Evolutionary conservation across 495 filamentous ascomycete species (phyloP), one percentile per base, ranked within the genome.

Genomic region (Evansstolkia leycettana): DNA sequence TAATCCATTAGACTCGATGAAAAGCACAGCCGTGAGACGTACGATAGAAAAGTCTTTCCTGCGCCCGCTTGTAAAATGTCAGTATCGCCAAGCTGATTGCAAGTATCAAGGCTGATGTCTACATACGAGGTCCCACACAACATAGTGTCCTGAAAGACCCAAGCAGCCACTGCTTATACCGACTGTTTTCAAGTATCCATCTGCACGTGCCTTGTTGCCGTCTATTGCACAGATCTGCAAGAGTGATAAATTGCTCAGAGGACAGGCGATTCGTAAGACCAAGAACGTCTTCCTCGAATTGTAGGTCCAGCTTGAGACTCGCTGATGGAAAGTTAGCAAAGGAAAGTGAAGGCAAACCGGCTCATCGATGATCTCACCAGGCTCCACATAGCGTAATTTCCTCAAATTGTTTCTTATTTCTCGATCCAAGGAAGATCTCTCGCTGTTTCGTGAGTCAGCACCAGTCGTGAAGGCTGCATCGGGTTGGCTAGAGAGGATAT

Each of bases 21-120:
- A n/a, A n/a, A n/a, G n/a, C n/a, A n/a, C n/a, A n/a, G n/a, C n/a
- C n/a, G n/a, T 46, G 13, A n/a, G 13, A 29, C 27, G 12, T 18
- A 60, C 54, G 57, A 38, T 2, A 61, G 33, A 39, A 61, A 61
- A 0, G 54, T 61, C 16, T 61, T 61, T 0, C 57, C 57, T 11
- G 48, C 55, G 16, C 57, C 57, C 13, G 57, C 57, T 61, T 28
- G 12, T 3, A 17, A 40, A 18, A 20, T 17, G 0, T 30, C 7
- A 37, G 20, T 20, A 23, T 23, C 20, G 9, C 20, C 20, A 23
- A 23, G 20, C 4, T 23, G 20, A n/a, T n/a, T n/a, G n/a, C n/a
- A n/a, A n/a, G n/a, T n/a, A 25, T 24, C 0, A 23, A 0, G 5
- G 6, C 14, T 3, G 28, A 14, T 11, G 12, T 38, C 7, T 25